phyloP scores from a whole-genome alignment of 1,284 basidiomycete genomes.

The Hemileia vastatrix region DNA sequence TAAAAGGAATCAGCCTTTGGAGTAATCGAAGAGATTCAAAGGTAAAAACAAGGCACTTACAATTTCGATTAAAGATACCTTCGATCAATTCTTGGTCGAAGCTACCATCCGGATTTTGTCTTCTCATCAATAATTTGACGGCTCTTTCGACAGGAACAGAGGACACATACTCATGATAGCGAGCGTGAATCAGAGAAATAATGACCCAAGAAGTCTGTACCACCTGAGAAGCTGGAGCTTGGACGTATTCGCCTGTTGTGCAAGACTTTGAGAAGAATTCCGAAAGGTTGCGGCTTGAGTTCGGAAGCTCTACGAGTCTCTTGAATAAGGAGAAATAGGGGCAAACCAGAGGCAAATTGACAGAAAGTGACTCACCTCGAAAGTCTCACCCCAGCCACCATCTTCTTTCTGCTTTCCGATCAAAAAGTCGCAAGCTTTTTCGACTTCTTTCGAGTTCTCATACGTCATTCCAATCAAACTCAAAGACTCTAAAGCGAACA shows the following conservation, averaged over 20 bases:
- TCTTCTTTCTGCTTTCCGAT: constrained; percentile 38
- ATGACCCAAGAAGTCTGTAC: constrained; percentile 42
- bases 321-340: not conserved
- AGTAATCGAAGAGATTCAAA: no score
- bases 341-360: no score
- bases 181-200: constrained; percentile 39
- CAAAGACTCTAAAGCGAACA: constrained; percentile 41
- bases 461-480: constrained; percentile 34
- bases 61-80: constrained; percentile 44
- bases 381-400: constrained; percentile 40
- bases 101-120: constrained; percentile 37
- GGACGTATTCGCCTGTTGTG: constrained; percentile 36
- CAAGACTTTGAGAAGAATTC: constrained; percentile 29
- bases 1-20: no score
- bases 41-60: no score
- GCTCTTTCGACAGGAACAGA: constrained; percentile 33
- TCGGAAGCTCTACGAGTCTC: not conserved
- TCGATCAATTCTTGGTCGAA: constrained; percentile 43
- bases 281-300: not conserved
- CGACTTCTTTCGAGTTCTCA: constrained; percentile 32
- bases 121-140: constrained; percentile 36
- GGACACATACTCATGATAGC: constrained; percentile 28
- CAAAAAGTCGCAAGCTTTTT: constrained; percentile 36
- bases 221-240: constrained; percentile 34
- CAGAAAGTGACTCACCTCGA: constrained; percentile 24